These are phyloP conservation scores for Geranium rotundifolium DNA, from an alignment of 345 rosid genomes.

Conservation along the genomic window DNA sequence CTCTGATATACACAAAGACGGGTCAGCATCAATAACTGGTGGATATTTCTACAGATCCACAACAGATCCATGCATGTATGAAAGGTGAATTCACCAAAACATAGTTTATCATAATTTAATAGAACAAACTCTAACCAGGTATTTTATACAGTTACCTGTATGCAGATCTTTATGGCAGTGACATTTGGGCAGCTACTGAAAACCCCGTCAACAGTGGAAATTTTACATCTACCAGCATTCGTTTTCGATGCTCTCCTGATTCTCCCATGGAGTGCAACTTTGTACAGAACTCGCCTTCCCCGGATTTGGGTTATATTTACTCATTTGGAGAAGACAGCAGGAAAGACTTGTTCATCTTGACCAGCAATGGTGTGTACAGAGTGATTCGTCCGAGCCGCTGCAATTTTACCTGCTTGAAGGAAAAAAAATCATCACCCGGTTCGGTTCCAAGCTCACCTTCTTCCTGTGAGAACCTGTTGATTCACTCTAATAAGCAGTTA, in stretches of 20 bases:
- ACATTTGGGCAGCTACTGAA: slow-evolving; percentile 64
- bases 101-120: too few relatives aligned
- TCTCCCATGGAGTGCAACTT: slow-evolving; percentile 58
- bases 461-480: slow-evolving; percentile 4
- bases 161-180: slow-evolving; percentile 65
- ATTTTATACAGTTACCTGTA: slow-evolving; percentile 55
- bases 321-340: slow-evolving; percentile 77
- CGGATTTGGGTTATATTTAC: slow-evolving; percentile 56
- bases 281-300: slow-evolving; percentile 37
- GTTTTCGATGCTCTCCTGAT: slow-evolving; percentile 54
- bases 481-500: background rate
- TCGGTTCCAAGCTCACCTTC: slow-evolving; percentile 28
- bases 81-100: slow-evolving; percentile 28
- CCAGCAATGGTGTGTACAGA: slow-evolving; percentile 67
- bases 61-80: slow-evolving; percentile 75
- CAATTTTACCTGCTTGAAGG: slow-evolving; percentile 63
- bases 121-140: background rate
- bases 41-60: slow-evolving; percentile 71
- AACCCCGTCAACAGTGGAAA: slow-evolving; percentile 62
- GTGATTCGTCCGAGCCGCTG: slow-evolving; percentile 78
- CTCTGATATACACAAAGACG: slow-evolving; percentile 61
- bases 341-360: slow-evolving; percentile 54
- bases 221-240: slow-evolving; percentile 38
- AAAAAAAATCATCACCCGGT: slow-evolving; percentile 31
- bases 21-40: slow-evolving; percentile 53